phyloP scores from a whole-genome alignment of 495 filamentous ascomycete genomes.

The Penicillium manginii region DNA sequence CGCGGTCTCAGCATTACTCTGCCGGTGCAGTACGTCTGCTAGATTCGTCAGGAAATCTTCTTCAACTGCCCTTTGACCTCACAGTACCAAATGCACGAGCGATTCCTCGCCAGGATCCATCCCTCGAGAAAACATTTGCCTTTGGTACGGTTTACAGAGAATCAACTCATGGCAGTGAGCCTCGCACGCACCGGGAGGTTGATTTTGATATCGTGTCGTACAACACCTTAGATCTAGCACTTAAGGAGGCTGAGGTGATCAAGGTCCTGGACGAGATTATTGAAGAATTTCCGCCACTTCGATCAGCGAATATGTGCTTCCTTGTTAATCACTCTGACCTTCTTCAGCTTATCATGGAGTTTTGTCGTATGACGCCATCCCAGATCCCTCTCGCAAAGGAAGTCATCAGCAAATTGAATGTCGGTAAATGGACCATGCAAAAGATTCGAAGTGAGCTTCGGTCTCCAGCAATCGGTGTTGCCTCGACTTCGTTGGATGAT shows the following conservation, averaged over 20 bases:
- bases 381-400: conserved; percentile 78
- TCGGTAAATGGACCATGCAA: conserved; percentile 78
- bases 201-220: conserved; percentile 93
- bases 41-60: conserved; percentile 77
- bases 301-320: conserved; percentile 79
- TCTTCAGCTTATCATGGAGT: conserved; percentile 82
- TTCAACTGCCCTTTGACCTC: conserved; percentile 91
- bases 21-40: conserved; percentile 74
- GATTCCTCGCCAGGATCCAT: conserved; percentile 71
- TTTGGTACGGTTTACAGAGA: conserved; percentile 92
- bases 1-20: conserved; percentile 77
- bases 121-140: conserved; percentile 76
- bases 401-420: conserved; percentile 83
- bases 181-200: conserved; percentile 81
- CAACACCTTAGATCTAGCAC: conserved; percentile 76
- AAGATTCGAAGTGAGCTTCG: conserved; percentile 85
- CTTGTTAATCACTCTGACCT: conserved; percentile 89
- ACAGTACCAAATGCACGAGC: conserved; percentile 86
- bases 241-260: conserved; percentile 93
- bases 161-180: conserved; percentile 73
- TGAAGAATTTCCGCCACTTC: conserved; percentile 75
- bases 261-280: conserved; percentile 94
- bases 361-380: conserved; percentile 72
- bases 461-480: conserved; percentile 75
- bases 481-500: conserved; percentile 90